Percentiles rank a stretch among this genome's conserved stretches.
phyloP scores from a whole-genome alignment of 1,284 basidiomycete species.

The Salmacisia buchloeana region DNA sequence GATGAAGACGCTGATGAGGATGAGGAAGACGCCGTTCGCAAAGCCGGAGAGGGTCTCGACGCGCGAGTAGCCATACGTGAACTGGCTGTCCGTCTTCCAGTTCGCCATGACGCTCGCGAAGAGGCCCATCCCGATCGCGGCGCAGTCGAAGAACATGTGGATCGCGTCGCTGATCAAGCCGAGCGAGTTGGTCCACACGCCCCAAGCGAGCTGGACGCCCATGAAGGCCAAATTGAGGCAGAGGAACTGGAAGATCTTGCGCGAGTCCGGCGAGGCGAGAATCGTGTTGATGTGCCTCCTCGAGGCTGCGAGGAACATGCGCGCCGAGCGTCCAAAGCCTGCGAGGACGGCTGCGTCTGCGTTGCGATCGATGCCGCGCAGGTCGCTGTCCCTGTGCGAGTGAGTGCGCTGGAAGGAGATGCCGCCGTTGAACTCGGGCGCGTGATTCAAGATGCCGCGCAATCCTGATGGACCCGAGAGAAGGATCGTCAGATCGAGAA shows the following conservation, averaged over 20 bases:
- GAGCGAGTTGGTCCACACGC: slow-evolving; percentile 93
- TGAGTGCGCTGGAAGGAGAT: not conserved
- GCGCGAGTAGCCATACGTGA: slow-evolving; percentile 95
- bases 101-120: slow-evolving; percentile 96
- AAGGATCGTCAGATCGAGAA: not conserved
- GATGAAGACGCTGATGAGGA: slow-evolving; percentile 95
- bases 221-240: slow-evolving; percentile 92
- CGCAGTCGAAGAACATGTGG: slow-evolving; percentile 99
- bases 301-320: slow-evolving; percentile 21
- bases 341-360: slow-evolving; percentile 24
- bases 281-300: slow-evolving; percentile 66
- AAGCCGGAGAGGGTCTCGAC: slow-evolving; percentile 99
- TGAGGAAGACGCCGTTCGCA: slow-evolving; percentile 92
- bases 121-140: slow-evolving; percentile 91
- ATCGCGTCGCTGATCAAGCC: slow-evolving; percentile 98
- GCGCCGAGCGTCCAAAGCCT: slow-evolving; percentile 22
- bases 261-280: slow-evolving; percentile 79
- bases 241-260: slow-evolving; percentile 95
- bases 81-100: slow-evolving; percentile 88
- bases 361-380: slow-evolving; percentile 14
- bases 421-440: slow-evolving; percentile 20
- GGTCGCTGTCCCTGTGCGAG: not conserved
- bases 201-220: slow-evolving; percentile 61
- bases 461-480: slow-evolving; percentile 12
- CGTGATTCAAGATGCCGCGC: slow-evolving; percentile 36